Base-by-base conservation (phyloP, 495 filamentous ascomycete species). In the Hypomontagnella submonticulosa region DNA sequence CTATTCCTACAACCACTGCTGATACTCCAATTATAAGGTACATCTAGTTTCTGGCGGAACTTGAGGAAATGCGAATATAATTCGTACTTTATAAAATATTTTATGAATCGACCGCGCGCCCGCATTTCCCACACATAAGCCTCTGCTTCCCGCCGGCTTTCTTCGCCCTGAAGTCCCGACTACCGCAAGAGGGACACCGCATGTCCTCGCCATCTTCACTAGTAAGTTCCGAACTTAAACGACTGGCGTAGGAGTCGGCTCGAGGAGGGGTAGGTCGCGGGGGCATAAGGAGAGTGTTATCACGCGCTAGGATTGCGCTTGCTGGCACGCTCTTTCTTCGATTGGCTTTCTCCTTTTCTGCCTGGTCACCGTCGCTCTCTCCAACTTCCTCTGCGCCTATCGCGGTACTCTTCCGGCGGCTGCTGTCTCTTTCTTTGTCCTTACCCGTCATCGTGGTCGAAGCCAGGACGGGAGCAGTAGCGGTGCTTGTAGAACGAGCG, bases 161-260 rank as follows among this genome's bases (percentile, higher is more conserved):
- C 66, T 71, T 74, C 1, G 61, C 71, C 47, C 74, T 72, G 27
- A 79, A 80, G 38, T 76, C 72, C 7, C 54, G 62, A 12, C 68
- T 73, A 2, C 76, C 75, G 33, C 76, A 78, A 30, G 70, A 66
- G 1, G 54, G 59, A 33, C 75, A 79, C 20, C 59, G 66, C 65
- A 73, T 70, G 42, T 76, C 74, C 42, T 75, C 74, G 23, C 64
- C 71, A 3, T 75, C 72, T 0, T 74, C 74, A 43, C 70, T 72
- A 10, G 70, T 73, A 4, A 76, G 52, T n/a, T 77, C 76, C 15
- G 72, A 76, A 66, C 72, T 76, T 11, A 74, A 34, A 5, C 61
- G 61, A 50, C 75, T 77, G 19, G 48, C 49, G n/a, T 61, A 56
- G 23, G 74, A 77, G 1, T 63, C 67, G 4, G 65, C 57, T 9